Evolutionary conservation across 148 eudicot species (phyloP).

Genomic region (Spergularia marina): DNA sequence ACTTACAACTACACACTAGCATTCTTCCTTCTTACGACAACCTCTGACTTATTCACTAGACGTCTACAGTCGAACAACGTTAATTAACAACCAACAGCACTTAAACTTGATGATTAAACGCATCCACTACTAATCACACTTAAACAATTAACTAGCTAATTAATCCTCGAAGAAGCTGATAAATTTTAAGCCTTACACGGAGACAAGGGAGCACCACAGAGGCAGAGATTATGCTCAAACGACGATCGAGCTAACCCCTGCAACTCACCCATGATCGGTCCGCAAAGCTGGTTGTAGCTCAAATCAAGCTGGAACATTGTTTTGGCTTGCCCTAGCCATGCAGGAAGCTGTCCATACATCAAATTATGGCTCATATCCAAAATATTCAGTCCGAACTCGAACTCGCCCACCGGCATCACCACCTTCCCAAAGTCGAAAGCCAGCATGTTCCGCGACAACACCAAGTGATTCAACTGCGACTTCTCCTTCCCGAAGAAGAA

Average conservation of each 20-base stretch:
- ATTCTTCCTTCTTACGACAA: too few species aligned
- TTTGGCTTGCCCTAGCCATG: slow-evolving; percentile 20
- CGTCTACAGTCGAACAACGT: too few species aligned
- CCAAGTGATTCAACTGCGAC: slow-evolving; percentile 9
- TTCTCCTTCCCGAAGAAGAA: slow-evolving; percentile 45
- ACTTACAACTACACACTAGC: too few species aligned
- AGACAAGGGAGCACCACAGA: slow-evolving; percentile 56
- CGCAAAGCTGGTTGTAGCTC: slow-evolving; percentile 52
- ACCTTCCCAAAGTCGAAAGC: slow-evolving; percentile 39
- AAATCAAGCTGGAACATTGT: slow-evolving; percentile 32
- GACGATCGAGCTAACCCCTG: slow-evolving; percentile 27
- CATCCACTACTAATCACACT: too few species aligned
- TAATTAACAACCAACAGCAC: too few species aligned
- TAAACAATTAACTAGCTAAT: too few species aligned
- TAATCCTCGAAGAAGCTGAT: too few species aligned
- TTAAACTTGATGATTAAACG: too few species aligned
- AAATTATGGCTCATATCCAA: slow-evolving; percentile 51
- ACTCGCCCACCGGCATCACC: slow-evolving; percentile 5
- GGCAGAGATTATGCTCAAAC: slow-evolving; percentile 47
- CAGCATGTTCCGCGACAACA: slow-evolving; percentile 38
- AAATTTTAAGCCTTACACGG: slow-evolving; percentile 16
- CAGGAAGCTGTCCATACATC: slow-evolving; percentile 46
- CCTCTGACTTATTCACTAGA: too few species aligned
- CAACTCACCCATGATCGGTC: slow-evolving; percentile 45
- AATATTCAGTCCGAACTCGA: slow-evolving; percentile 17